Percentiles rank a stretch among this genome's conserved stretches.
Evolutionary conservation across 495 filamentous ascomycete species (phyloP).

Genomic region (Penicillium turbatum): DNA sequence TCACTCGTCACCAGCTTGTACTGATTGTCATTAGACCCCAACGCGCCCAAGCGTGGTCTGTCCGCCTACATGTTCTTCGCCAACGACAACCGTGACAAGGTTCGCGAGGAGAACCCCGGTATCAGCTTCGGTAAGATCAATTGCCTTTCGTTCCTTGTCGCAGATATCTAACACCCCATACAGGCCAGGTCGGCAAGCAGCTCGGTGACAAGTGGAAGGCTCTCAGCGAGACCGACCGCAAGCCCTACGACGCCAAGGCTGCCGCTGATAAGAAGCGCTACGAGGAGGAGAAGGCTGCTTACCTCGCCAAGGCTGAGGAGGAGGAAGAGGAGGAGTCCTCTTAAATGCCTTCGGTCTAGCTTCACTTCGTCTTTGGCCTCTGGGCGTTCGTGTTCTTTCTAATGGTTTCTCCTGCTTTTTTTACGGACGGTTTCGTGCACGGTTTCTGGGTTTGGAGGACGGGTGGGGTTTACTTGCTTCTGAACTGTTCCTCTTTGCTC

Average conservation of each 20-base stretch:
- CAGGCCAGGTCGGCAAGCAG: slow-evolving; percentile 94
- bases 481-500: slow-evolving; percentile 16
- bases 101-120: slow-evolving; percentile 96
- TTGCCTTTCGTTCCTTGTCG: neutral
- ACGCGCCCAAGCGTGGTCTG: slow-evolving; percentile 97
- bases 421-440: slow-evolving; percentile 22
- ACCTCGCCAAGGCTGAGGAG: slow-evolving; percentile 54
- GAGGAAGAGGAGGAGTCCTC: slow-evolving; percentile 53
- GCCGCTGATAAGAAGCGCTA: slow-evolving; percentile 97
- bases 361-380: slow-evolving; percentile 25
- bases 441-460: slow-evolving; percentile 42
- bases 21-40: slow-evolving; percentile 65
- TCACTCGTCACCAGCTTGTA: slow-evolving; percentile 1
- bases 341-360: slow-evolving; percentile 28
- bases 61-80: slow-evolving; percentile 99
- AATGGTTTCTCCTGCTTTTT: slow-evolving; percentile 31
- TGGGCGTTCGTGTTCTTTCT: slow-evolving; percentile 38
- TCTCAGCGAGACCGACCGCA: slow-evolving; percentile 79
- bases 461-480: slow-evolving; percentile 42
- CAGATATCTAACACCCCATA: slow-evolving; percentile 12
- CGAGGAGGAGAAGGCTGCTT: slow-evolving; percentile 91
- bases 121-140: slow-evolving; percentile 80
- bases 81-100: slow-evolving; percentile 97
- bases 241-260: slow-evolving; percentile 94
- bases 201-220: slow-evolving; percentile 99